Percentiles rank a stretch among this genome's conserved stretches.
Conservation (phyloP, 345 rosid genomes). For the Melaleuca alternifolia region DNA sequence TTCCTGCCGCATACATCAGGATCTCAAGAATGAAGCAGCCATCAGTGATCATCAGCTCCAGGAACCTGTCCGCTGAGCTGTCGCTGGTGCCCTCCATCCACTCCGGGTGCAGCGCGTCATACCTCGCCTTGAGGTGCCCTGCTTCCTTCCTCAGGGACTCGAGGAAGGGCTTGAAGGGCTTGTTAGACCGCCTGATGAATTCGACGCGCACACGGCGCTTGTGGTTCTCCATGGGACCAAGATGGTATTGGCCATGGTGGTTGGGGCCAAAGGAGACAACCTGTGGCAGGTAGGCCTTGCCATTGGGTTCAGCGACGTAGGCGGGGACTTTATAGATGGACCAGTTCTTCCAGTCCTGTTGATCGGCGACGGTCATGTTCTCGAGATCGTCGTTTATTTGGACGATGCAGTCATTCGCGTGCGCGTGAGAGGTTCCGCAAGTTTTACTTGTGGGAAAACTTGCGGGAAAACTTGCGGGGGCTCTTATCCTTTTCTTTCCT, state of each 20-base stretch:
- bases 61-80: not conserved
- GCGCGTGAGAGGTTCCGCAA: not conserved
- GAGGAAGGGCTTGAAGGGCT: slow-evolving; percentile 1
- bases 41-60: not conserved
- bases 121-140: not conserved
- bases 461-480: too few species aligned
- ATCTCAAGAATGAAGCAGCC: not conserved
- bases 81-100: not conserved
- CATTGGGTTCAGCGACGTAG: slow-evolving; percentile 15
- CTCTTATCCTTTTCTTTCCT: too few species aligned
- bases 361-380: not conserved
- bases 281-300: slow-evolving; percentile 15
- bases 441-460: not conserved
- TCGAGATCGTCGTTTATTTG: not conserved
- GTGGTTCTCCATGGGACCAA: not conserved
- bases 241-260: not conserved
- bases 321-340: slow-evolving; percentile 26
- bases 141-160: not conserved
- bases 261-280: not conserved
- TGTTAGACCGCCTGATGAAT: slow-evolving; percentile 5
- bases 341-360: slow-evolving; percentile 14
- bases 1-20: too few species aligned
- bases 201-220: slow-evolving; percentile 13
- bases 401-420: not conserved
- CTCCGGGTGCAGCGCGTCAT: not conserved